Base-by-base conservation (phyloP, 805 yeast genomes). In the Starmera amethionina region DNA sequence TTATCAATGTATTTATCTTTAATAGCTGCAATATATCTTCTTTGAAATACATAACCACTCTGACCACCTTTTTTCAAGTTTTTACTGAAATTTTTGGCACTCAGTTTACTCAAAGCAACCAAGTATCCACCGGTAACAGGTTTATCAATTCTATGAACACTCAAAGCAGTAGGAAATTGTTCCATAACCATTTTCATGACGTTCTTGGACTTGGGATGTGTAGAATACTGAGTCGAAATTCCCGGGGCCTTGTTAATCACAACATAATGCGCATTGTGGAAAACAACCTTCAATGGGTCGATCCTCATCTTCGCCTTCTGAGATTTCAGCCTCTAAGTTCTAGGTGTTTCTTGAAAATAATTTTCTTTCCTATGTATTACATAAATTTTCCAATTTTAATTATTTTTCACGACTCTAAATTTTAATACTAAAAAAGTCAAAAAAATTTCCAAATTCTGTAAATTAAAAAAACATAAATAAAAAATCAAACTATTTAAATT, bases 111-210 rank as follows among this genome's bases (percentile, higher is more conserved):
- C 39, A 52, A 56, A 2, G 70, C 65, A 5, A 66, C 37, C 3
- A 67, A 48, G 35, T 66, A 40, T 1, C 70, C 70, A 18, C 73
- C 73, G 15, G 68, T 60, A 7, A 64, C 72, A 38, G 51, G 44
- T 25, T 50, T 53, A 41, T 68, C 72, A 16, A 68, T 44, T 38
- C 73, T 50, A 34, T 67, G 71, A 1, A 68, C 63, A 6, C 55
- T 51, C 36, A 56, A 51, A 40, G 58, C 49, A 4, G 45, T 31
- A 11, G 42, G 45, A 41, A 45, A 42, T 2, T 41, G 12, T 2
- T 30, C 36, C 4, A 35, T 36, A 5, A 46, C 41, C 30, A 40
- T 30, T 19, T 42, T 40, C 27, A 34, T 43, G 27, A 42, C 41
- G 32, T 33, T 44, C 34, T 15, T 41, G 30, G 33, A 35, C 34